A percentile compares a stretch with the other conserved stretches of the same genome.
These are phyloP conservation scores for Cynanchum wilfordii DNA, from an alignment of 257 asterid species.

Conservation along the genomic window DNA sequence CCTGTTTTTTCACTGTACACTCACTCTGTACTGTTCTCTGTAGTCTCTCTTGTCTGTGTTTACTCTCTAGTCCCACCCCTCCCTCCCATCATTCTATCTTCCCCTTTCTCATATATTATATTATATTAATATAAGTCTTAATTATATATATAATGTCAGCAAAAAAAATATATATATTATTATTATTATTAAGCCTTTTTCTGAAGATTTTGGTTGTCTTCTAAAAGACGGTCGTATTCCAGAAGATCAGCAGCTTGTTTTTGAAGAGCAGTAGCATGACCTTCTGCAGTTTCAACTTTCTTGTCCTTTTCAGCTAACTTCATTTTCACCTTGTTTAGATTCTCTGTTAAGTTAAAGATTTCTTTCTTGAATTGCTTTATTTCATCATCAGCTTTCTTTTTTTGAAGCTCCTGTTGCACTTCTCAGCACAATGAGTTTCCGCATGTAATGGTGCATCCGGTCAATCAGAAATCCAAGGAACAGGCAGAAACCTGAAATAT, in stretches of 20 bases:
- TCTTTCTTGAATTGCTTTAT: constrained; percentile 46
- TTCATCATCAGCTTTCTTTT: constrained; percentile 52
- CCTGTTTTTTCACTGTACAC: too few species aligned
- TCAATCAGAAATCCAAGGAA: constrained; percentile 82
- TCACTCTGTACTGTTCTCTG: too few species aligned
- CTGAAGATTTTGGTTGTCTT: constrained; percentile 86
- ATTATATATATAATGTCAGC: too few species aligned
- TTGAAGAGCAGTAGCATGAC: constrained; percentile 67
- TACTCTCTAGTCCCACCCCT: background rate
- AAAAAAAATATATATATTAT: too few species aligned
- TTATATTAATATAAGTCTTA: too few species aligned
- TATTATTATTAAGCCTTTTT: constrained; percentile 39
- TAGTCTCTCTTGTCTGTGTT: background rate
- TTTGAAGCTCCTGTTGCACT: constrained; percentile 54
- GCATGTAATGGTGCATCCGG: constrained; percentile 86
- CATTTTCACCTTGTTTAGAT: constrained; percentile 54
- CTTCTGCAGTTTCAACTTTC: constrained; percentile 71
- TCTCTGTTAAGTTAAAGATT: constrained; percentile 43
- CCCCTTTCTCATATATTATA: background rate
- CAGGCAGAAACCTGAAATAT: constrained; percentile 59
- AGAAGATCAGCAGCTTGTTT: constrained; percentile 78
- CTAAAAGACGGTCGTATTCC: constrained; percentile 77
- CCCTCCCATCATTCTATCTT: background rate
- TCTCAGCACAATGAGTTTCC: constrained; percentile 51
- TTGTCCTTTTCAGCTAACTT: constrained; percentile 54